A percentile compares a stretch with the other conserved stretches of the same genome.
Evolutionary conservation across 805 yeast genomes (phyloP).

Genomic region (Cyberlindnera subsufficiens): DNA sequence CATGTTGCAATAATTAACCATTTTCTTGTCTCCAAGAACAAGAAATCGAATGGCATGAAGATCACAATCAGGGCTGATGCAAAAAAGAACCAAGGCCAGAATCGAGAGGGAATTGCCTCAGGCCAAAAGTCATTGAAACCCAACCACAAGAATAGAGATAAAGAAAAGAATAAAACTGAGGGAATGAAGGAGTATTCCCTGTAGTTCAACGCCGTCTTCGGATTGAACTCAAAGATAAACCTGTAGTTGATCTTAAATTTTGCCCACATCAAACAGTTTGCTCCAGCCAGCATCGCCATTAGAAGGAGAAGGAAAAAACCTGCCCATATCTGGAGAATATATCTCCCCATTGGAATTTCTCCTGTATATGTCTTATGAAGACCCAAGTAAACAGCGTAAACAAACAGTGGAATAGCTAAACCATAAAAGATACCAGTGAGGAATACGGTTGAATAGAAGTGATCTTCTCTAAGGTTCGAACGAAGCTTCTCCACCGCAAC

Average conservation of each 20-base stretch:
- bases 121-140: conserved; percentile 72
- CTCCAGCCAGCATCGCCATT: conserved; percentile 56
- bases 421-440: conserved; percentile 68
- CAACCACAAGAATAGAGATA: conserved; percentile 66
- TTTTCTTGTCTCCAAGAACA: conserved; percentile 57
- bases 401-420: conserved; percentile 59
- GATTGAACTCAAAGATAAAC: conserved; percentile 85
- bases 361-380: conserved; percentile 35
- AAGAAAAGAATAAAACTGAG: conserved; percentile 45
- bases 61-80: conserved; percentile 44
- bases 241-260: conserved; percentile 76
- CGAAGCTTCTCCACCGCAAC: conserved; percentile 64
- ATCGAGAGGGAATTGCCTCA: conserved; percentile 48
- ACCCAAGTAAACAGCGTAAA: conserved; percentile 50
- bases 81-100: conserved; percentile 77
- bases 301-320: conserved; percentile 70
- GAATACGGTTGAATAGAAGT: conserved; percentile 41
- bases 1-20: conserved; percentile 74
- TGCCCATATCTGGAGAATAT: conserved; percentile 83
- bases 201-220: conserved; percentile 57
- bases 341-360: conserved; percentile 48
- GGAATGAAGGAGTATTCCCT: conserved; percentile 65
- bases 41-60: conserved; percentile 54
- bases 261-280: conserved; percentile 72
- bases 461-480: conserved; percentile 33